Base-by-base conservation (phyloP, 2,329 filamentous ascomycete genomes). In the Aurifilum marmelostoma region DNA sequence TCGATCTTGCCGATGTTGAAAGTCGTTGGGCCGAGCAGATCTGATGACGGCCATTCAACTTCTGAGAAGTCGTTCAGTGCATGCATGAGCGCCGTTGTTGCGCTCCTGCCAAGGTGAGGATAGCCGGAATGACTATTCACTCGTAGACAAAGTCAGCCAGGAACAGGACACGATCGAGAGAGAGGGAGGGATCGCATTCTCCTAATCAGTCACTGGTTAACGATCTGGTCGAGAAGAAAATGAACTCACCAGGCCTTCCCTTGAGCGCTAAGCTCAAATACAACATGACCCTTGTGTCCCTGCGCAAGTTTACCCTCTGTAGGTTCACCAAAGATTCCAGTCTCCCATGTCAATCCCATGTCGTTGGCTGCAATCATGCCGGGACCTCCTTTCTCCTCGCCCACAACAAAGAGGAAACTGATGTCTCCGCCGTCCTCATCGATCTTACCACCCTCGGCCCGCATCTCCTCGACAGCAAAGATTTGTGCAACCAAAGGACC, bases 241-340 rank as follows among this genome's bases (percentile, higher is more conserved):
- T 32, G 27, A 29, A 56, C 59, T 47, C 41, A 67, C 66, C 73
- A 71, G 11, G 91, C 89, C 72, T 88, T 89, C 32, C 91, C 91
- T 24, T 84, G 85, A 0, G 89, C 88, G 18, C 81, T 80, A 63
- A 93, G 73, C 21, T 82, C 79, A 71, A 92, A 85, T 52, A 84
- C 83, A 0, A 89, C 74, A 72, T 87, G 89, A 9, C 91, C 91
- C 77, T 93, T 93, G 79, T 93, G 91, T 11, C 91, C 91, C 18
- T 86, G 82, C 0, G 89, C 90, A 6, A 93, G 85, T 74, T 90
- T 91, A 52, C 85, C 82, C 72, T 93, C 90, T 0, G 91, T 93
- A 0, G 91, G 91, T 75, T 93, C 91, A 18, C 91, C 91, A 75
- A 93, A 93, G 73, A 89, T 88, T 69, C 91, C 84, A 7, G 89